Percentiles rank a stretch among this genome's conserved stretches.
These are phyloP conservation scores for Fomitopsis pinicola DNA, from an alignment of 1,284 basidiomycete genomes.

Conservation along the genomic window DNA sequence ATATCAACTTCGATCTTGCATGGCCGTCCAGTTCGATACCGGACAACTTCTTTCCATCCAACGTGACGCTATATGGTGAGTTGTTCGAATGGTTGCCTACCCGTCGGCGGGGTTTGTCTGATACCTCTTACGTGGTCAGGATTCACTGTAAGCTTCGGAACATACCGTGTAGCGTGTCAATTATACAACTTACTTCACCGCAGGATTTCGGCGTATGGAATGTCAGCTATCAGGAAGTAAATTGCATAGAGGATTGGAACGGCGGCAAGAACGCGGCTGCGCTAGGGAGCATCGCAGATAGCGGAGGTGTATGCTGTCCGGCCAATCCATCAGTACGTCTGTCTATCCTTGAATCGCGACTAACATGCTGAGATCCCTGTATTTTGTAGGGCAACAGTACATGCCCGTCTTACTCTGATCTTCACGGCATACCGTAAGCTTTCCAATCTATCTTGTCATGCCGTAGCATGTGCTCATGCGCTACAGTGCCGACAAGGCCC, in stretches of 20 bases:
- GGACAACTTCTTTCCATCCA: constrained; percentile 66
- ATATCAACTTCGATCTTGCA: constrained; percentile 74
- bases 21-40: constrained; percentile 72
- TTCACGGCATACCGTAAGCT: constrained; percentile 62
- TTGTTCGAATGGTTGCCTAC: not conserved
- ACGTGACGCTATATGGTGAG: constrained; percentile 54
- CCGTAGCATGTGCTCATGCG: not conserved
- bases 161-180: too few relatives aligned
- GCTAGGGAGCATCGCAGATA: constrained; percentile 60
- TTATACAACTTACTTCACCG: not conserved
- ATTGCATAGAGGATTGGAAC: constrained; percentile 56
- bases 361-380: not conserved
- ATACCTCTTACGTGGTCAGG: constrained; percentile 23
- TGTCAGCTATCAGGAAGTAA: constrained; percentile 57
- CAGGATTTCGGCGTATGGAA: constrained; percentile 85
- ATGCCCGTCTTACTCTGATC: constrained; percentile 71
- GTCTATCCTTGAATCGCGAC: not conserved
- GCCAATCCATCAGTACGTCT: constrained; percentile 52
- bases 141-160: constrained; percentile 33
- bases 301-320: constrained; percentile 64
- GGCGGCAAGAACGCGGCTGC: constrained; percentile 56
- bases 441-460: not conserved
- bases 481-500: not conserved
- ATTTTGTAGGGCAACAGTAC: constrained; percentile 43
- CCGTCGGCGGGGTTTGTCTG: not conserved